These are phyloP conservation scores for Pseudonitzschia multistriata DNA, from an alignment of 108 stramenopile species.

Conservation along the genomic window DNA sequence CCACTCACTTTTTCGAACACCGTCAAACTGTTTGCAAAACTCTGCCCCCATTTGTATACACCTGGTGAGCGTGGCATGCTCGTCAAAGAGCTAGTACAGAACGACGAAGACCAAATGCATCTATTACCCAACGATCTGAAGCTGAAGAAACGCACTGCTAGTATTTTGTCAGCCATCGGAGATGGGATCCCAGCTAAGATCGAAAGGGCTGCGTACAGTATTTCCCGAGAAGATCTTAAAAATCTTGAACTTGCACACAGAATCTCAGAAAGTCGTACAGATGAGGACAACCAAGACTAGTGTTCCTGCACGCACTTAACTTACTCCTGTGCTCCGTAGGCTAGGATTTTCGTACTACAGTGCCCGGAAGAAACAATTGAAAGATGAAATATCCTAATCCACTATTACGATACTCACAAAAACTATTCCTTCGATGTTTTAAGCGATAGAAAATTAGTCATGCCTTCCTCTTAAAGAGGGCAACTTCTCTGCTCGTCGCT, in stretches of 20 bases:
- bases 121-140: slow-evolving; percentile 31
- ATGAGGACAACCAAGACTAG: too few species aligned
- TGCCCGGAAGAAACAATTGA: too few species aligned
- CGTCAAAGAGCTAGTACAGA: slow-evolving; percentile 30
- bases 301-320: too few species aligned
- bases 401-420: too few species aligned
- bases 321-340: too few species aligned
- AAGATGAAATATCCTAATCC: too few species aligned
- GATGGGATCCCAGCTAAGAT: slow-evolving; percentile 60
- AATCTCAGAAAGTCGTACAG: too few species aligned
- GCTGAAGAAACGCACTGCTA: slow-evolving; percentile 20
- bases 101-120: slow-evolving; percentile 35
- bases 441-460: too few species aligned
- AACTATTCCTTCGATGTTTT: too few species aligned
- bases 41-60: slow-evolving; percentile 71
- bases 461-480: too few species aligned
- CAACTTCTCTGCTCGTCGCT: too few species aligned
- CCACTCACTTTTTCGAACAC: slow-evolving; percentile 59
- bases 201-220: slow-evolving; percentile 54
- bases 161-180: slow-evolving; percentile 44
- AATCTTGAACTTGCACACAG: not conserved
- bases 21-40: slow-evolving; percentile 63
- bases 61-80: slow-evolving; percentile 55
- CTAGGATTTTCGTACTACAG: too few species aligned
- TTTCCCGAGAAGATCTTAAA: slow-evolving; percentile 27